Conservation (phyloP, 306 rosid genomes). For the Citrullus mucosospermus region DNA sequence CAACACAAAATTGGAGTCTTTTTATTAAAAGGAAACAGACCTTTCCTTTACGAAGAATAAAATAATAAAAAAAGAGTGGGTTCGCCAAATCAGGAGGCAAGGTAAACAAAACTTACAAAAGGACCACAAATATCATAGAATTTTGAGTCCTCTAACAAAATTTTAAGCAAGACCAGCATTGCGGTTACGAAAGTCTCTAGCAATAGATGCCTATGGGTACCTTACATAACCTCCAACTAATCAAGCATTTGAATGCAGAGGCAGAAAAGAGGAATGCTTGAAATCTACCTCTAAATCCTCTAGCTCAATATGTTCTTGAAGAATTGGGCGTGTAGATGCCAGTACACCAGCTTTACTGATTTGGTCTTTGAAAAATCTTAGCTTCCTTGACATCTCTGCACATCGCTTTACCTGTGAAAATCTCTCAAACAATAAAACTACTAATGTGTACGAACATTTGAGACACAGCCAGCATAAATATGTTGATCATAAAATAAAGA, state of each 20-base stretch:
- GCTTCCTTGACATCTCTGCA: constrained; percentile 97
- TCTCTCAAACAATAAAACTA: constrained; percentile 11
- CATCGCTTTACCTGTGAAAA: constrained; percentile 82
- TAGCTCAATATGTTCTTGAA: constrained; percentile 65
- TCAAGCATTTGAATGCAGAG: not conserved
- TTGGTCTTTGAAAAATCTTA: constrained; percentile 87
- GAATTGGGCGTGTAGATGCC: constrained; percentile 38
- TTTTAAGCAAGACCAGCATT: not conserved
- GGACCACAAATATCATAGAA: not conserved
- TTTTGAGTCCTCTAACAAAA: not conserved
- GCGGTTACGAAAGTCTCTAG: not conserved
- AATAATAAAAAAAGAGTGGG: not conserved
- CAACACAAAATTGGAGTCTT: not conserved
- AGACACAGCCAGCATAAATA: not conserved
- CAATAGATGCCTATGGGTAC: not conserved
- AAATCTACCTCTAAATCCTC: constrained; percentile 81
- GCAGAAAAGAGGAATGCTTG: constrained; percentile 5
- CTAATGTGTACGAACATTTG: constrained; percentile 1
- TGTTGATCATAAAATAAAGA: not conserved
- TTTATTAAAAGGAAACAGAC: not conserved
- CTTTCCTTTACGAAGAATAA: not conserved
- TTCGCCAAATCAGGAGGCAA: not conserved
- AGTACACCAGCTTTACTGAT: constrained; percentile 68
- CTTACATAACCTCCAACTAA: not conserved
- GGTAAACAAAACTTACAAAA: not conserved